Conservation (phyloP, 352 stramenopile genomes). For the Phytophthora fragariaefolia region DNA sequence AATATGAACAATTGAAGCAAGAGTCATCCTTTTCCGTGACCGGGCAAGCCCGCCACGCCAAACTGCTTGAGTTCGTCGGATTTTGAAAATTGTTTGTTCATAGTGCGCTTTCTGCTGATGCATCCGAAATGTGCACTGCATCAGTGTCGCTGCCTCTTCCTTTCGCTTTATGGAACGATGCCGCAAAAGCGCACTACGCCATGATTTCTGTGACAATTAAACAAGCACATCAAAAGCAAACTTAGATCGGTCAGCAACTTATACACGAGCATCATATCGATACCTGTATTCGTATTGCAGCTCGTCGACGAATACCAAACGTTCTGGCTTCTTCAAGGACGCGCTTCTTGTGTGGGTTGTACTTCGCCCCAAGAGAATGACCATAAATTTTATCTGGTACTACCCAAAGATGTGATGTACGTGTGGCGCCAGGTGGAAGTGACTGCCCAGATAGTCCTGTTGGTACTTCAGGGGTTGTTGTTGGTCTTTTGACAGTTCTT, state of each 20-base stretch:
- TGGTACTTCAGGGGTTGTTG: constrained; percentile 48
- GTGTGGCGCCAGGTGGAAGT: constrained; percentile 54
- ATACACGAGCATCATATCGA: neutral
- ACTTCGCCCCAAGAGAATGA: constrained; percentile 53
- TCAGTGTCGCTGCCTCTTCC: constrained; percentile 29
- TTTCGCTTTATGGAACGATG: constrained; percentile 22
- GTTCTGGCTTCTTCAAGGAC: constrained; percentile 52
- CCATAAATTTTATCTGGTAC: constrained; percentile 54
- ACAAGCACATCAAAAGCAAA: neutral
- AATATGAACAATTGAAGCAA: constrained; percentile 38
- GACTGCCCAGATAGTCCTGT: constrained; percentile 41
- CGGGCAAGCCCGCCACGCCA: constrained; percentile 37
- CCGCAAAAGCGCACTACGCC: constrained; percentile 24
- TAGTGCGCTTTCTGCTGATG: constrained; percentile 31
- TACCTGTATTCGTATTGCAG: constrained; percentile 66
- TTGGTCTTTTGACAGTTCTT: constrained; percentile 41
- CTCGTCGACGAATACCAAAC: constrained; percentile 55
- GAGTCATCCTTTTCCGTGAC: constrained; percentile 7
- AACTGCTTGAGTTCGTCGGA: constrained; percentile 36
- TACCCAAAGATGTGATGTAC: constrained; percentile 46
- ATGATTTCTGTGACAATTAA: constrained; percentile 30
- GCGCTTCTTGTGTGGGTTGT: constrained; percentile 55
- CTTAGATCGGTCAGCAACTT: neutral
- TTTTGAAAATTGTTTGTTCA: constrained; percentile 17
- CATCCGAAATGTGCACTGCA: constrained; percentile 42